phyloP scores from a whole-genome alignment of 208 protist genomes.

The Endotrypanum monterogeii region DNA sequence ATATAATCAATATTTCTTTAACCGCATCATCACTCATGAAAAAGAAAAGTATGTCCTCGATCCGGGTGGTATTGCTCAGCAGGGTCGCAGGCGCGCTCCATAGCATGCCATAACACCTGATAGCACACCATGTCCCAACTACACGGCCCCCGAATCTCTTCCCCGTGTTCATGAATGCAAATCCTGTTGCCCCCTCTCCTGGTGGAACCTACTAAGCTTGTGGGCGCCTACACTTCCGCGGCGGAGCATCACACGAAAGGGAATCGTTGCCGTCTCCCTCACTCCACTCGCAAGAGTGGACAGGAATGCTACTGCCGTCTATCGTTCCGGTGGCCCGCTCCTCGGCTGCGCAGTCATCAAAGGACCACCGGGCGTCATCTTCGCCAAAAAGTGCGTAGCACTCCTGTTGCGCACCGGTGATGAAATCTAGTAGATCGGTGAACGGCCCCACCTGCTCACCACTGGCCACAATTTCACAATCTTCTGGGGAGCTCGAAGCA shows the following conservation, averaged over 20 bases:
- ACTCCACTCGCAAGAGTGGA: slow-evolving; percentile 45
- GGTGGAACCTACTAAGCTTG: neutral
- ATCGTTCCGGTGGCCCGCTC: neutral
- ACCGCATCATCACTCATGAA: neutral
- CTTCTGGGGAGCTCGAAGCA: slow-evolving; percentile 14
- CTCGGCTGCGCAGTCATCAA: slow-evolving; percentile 20
- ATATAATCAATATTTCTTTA: too few species aligned
- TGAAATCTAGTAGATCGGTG: slow-evolving; percentile 49
- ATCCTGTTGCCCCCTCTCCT: neutral
- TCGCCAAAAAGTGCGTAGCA: slow-evolving; percentile 72
- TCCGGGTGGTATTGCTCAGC: neutral
- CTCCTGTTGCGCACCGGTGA: slow-evolving; percentile 48
- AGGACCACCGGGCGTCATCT: slow-evolving; percentile 22
- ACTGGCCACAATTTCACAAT: slow-evolving; percentile 11
- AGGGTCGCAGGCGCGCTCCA: neutral
- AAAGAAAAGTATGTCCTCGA: neutral
- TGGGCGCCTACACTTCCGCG: slow-evolving; percentile 16
- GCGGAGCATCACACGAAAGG: neutral
- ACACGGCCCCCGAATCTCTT: neutral
- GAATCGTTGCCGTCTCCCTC: slow-evolving; percentile 20
- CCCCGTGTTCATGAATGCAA: neutral
- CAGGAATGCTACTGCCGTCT: slow-evolving; percentile 17
- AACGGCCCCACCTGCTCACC: slow-evolving; percentile 30
- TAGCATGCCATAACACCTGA: neutral
- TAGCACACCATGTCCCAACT: neutral